Conservation (phyloP, 2,329 filamentous ascomycete species). For the Aspergillus sp. region DNA sequence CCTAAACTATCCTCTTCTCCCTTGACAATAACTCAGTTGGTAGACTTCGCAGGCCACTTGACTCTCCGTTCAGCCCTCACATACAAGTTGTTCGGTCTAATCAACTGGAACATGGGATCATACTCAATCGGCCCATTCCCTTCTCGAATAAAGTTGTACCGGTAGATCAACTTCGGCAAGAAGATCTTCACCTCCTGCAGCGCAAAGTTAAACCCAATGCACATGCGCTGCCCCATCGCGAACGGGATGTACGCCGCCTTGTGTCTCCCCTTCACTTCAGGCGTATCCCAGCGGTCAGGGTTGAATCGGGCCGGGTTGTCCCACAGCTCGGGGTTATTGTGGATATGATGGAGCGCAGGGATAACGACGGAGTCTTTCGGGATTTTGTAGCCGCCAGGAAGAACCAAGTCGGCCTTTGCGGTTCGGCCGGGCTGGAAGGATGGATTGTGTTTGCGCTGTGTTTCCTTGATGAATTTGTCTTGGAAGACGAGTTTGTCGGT, state of each 20-base stretch:
- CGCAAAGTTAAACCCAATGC: conserved; percentile 66
- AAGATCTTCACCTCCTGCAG: conserved; percentile 60
- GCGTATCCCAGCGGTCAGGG: conserved; percentile 60
- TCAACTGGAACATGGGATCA: conserved; percentile 32
- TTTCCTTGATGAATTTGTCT: conserved; percentile 56
- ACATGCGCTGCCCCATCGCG: conserved; percentile 56
- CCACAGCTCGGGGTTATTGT: conserved; percentile 57
- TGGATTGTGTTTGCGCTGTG: conserved; percentile 59
- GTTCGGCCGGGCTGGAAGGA: conserved; percentile 63
- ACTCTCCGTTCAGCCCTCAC: conserved; percentile 18
- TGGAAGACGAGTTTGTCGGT: conserved; percentile 49
- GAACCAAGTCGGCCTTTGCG: conserved; percentile 54
- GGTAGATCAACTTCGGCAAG: conserved; percentile 57
- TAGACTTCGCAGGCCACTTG: conserved; percentile 23
- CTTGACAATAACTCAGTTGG: background rate
- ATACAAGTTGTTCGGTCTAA: conserved; percentile 29
- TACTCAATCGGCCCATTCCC: conserved; percentile 49
- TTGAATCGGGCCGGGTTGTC: conserved; percentile 59
- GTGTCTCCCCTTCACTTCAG: conserved; percentile 53
- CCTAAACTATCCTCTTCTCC: too few relatives aligned
- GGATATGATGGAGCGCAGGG: conserved; percentile 47
- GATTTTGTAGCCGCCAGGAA: conserved; percentile 60
- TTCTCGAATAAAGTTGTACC: conserved; percentile 58
- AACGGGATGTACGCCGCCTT: conserved; percentile 60
- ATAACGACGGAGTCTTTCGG: conserved; percentile 56